Evolutionary conservation across 441 rosid species (phyloP).

Genomic region (Viola pubescens): DNA sequence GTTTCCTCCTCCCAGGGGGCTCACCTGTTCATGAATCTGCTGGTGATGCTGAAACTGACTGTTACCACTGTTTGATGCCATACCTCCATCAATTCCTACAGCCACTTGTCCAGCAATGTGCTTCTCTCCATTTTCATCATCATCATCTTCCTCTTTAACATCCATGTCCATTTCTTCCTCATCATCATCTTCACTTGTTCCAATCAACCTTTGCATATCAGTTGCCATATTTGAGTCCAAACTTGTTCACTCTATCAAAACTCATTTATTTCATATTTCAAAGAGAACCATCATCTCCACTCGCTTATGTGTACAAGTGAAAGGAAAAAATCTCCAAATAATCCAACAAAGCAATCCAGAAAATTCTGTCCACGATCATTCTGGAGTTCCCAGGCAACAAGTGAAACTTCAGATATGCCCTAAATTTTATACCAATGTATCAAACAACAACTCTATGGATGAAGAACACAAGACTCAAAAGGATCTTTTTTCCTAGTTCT

Average conservation of each 20-base stretch:
- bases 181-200: conserved; percentile 80
- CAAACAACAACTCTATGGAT: too few relatives aligned
- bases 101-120: conserved; percentile 34
- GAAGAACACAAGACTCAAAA: background rate
- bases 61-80: conserved; percentile 41
- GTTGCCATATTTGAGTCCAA: conserved; percentile 49
- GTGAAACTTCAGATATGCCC: conserved; percentile 16
- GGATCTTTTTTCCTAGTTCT: background rate
- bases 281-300: conserved; percentile 22
- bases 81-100: conserved; percentile 41
- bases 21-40: conserved; percentile 67
- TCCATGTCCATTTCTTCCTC: conserved; percentile 90
- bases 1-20: conserved; percentile 64
- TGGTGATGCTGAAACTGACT: conserved; percentile 56
- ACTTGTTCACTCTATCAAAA: conserved; percentile 17
- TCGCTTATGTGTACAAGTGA: conserved; percentile 11
- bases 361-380: conserved; percentile 17
- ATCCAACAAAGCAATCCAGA: conserved; percentile 15
- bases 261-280: conserved; percentile 7
- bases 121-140: conserved; percentile 46
- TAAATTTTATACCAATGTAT: conserved; percentile 8
- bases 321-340: conserved; percentile 17
- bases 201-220: conserved; percentile 68
- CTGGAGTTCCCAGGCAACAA: conserved; percentile 24
- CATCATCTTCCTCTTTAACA: conserved; percentile 78